Conservation (phyloP, 163 green algal species). For the Picocystis sp. region DNA sequence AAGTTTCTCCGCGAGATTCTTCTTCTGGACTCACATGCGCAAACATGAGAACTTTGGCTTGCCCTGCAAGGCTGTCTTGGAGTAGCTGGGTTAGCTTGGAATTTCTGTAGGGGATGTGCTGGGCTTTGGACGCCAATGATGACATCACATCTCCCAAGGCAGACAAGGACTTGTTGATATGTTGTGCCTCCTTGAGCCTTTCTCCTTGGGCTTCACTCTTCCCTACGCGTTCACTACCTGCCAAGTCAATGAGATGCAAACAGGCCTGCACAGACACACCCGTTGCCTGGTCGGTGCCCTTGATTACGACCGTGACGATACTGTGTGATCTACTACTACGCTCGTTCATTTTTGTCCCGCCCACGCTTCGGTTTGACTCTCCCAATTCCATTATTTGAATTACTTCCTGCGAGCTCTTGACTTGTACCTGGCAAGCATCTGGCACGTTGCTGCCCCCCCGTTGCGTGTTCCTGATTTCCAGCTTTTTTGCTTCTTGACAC, state of each 20-base stretch:
- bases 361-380: slow-evolving; percentile 43
- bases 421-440: slow-evolving; percentile 38
- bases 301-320: slow-evolving; percentile 75
- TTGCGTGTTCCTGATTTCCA: slow-evolving; percentile 58
- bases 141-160: slow-evolving; percentile 74
- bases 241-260: slow-evolving; percentile 83
- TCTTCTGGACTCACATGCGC: slow-evolving; percentile 66
- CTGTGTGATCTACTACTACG: slow-evolving; percentile 42
- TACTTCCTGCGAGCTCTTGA: slow-evolving; percentile 48
- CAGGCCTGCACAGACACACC: slow-evolving; percentile 49
- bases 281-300: slow-evolving; percentile 38
- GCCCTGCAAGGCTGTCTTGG: slow-evolving; percentile 42
- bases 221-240: slow-evolving; percentile 55
- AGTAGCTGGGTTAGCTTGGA: slow-evolving; percentile 23
- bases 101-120: slow-evolving; percentile 44
- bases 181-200: slow-evolving; percentile 65
- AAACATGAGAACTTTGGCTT: slow-evolving; percentile 84
- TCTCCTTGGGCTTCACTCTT: slow-evolving; percentile 47
- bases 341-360: slow-evolving; percentile 82
- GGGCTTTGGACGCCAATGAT: slow-evolving; percentile 39
- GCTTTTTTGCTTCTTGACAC: slow-evolving; percentile 10
- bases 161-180: slow-evolving; percentile 80
- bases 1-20: slow-evolving; percentile 48
- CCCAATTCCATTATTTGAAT: slow-evolving; percentile 55
- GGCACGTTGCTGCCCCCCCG: slow-evolving; percentile 63